Base-by-base conservation (phyloP, 1,139 yeast genomes). In the Waltiozyma sp. region DNA sequence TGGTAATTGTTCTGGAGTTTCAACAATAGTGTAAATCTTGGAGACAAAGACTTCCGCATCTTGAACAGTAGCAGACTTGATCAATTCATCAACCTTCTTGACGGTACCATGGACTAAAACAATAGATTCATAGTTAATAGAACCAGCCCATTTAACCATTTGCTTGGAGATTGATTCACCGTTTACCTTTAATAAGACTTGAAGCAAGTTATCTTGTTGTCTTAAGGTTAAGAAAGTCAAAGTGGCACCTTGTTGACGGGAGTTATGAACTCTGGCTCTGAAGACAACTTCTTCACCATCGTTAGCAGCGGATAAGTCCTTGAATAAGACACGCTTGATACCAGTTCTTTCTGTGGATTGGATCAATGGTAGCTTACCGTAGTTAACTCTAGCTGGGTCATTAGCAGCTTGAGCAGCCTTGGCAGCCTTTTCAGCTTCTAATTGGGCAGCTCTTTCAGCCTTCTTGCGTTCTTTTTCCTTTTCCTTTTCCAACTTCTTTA, bases 181-280 rank as follows among this genome's bases (percentile, higher is more conserved):
- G 50, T 71, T 75, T 47, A 80, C 76, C 61, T 84, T 85, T 50
- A 87, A 70, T 53, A 91, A 73, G 46, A 86, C 95, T 71, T 89
- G 97, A 55, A 89, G 76, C 58, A 83, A 67, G 46, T 77, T 74
- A 44, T 77, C 70, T 69, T 87, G 95, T 69, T 91, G 98, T 70
- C 99, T 84, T 58, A 91, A 77, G 24, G 94, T 78, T 56, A 91
- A 66, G 64, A 91, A 91, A 43, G 87, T 77, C 84, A 91, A 80
- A 54, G 94, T 88, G 57, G 95, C 95, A 64, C 96, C 95, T 65
- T 91, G 96, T 60, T 87, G 85, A 70, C 98, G 85, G 16, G 93
- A 76, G 53, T 79, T 87, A 66, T 91, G 97, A 38, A 88, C 76
- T 68, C 99, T 79, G 40, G 98, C 97, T 67, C 98, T 80, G 69